A percentile compares a stretch with the other conserved stretches of the same genome.
Conservation (phyloP, 345 rosid genomes). For the Reutealis trisperma region DNA sequence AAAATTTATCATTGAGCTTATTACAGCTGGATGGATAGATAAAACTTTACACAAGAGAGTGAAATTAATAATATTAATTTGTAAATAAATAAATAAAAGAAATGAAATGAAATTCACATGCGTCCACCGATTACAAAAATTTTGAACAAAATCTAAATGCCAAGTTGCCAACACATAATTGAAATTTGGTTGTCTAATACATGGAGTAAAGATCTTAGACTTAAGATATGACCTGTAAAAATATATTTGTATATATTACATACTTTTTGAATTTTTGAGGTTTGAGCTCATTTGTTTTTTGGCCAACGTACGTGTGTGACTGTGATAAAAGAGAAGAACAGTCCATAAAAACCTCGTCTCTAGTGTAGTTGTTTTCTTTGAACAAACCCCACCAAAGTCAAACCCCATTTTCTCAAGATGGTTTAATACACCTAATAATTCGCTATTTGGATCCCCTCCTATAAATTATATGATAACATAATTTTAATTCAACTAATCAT, state of each 20-base stretch:
- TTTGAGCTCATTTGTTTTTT: background rate
- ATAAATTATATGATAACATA: no score
- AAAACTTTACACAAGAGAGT: no score
- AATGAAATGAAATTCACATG: background rate
- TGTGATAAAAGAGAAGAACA: no score
- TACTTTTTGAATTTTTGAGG: background rate
- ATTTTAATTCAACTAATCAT: no score
- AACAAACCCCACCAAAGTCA: background rate
- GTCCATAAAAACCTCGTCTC: background rate
- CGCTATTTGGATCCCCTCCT: no score
- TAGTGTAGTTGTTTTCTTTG: background rate
- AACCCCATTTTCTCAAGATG: background rate
- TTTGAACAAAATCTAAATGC: background rate
- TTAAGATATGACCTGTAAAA: constrained; percentile 3
- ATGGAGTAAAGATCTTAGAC: background rate
- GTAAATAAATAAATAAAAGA: background rate
- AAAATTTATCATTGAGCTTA: no score
- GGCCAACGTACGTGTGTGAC: background rate
- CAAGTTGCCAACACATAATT: constrained; percentile 7
- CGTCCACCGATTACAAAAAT: background rate
- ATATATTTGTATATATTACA: background rate
- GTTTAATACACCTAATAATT: no score
- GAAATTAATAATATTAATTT: background rate
- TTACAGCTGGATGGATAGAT: no score
- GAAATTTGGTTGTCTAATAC: background rate